Conservation (phyloP, 257 asterid genomes). For the Rubia yunnanensis region DNA sequence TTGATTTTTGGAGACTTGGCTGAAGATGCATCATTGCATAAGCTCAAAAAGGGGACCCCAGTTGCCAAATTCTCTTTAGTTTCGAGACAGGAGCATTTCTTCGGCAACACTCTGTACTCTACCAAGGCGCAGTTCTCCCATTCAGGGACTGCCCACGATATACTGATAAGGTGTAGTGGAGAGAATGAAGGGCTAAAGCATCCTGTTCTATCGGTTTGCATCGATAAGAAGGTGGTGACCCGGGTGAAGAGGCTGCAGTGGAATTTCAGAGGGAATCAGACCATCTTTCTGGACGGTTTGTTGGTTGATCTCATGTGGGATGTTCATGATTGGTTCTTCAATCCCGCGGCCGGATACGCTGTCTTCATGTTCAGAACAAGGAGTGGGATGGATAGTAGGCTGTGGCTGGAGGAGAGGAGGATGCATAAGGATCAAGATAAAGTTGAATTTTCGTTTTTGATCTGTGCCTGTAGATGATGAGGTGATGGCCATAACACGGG, state of each 20-base stretch:
- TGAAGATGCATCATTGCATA: conserved; percentile 28
- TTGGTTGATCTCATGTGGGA: conserved; percentile 93
- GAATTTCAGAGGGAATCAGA: conserved; percentile 95
- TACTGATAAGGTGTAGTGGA: conserved; percentile 54
- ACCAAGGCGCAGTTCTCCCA: conserved; percentile 65
- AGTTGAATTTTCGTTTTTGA: conserved; percentile 64
- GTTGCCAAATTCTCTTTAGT: conserved; percentile 36
- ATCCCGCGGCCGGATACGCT: conserved; percentile 40
- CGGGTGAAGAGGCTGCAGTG: conserved; percentile 82
- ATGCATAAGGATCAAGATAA: conserved; percentile 50
- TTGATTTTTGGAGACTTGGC: conserved; percentile 45
- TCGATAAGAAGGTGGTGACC: conserved; percentile 63
- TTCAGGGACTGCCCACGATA: conserved; percentile 48
- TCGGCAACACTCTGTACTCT: conserved; percentile 57
- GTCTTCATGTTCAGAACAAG: conserved; percentile 94
- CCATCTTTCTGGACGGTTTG: conserved; percentile 74
- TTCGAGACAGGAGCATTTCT: conserved; percentile 69
- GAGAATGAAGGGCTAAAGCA: conserved; percentile 51
- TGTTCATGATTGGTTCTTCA: conserved; percentile 79
- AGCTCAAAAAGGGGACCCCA: conserved; percentile 21
- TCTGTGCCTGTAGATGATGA: conserved; percentile 55
- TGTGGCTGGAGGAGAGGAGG: conserved; percentile 82
- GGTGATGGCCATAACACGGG: conserved; percentile 23
- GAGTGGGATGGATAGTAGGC: conserved; percentile 75
- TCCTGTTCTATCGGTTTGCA: conserved; percentile 56